A percentile compares a stretch with the other conserved stretches of the same genome.
phyloP scores from a whole-genome alignment of 495 filamentous ascomycete genomes.

The Thermochaetoides thermophila region DNA sequence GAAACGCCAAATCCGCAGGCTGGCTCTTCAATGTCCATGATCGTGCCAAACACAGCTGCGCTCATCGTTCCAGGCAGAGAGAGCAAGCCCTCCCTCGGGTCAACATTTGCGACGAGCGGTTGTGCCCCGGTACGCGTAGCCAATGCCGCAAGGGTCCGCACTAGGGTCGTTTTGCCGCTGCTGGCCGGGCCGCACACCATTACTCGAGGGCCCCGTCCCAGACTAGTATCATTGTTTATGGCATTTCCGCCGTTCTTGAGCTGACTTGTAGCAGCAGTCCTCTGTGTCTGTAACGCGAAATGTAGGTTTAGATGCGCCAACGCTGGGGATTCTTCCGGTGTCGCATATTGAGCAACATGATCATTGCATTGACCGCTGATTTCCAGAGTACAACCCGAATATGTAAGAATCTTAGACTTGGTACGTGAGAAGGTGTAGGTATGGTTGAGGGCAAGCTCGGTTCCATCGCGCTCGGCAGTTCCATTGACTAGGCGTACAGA shows the following conservation, averaged over 20 bases:
- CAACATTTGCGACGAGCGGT: constrained; percentile 73
- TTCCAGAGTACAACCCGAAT: constrained; percentile 76
- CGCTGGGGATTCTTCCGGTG: constrained; percentile 83
- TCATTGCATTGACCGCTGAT: constrained; percentile 34
- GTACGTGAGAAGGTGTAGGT: constrained; percentile 70
- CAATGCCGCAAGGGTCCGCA: constrained; percentile 69
- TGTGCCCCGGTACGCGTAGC: constrained; percentile 61
- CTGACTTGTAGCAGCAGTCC: constrained; percentile 31
- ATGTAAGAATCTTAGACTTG: constrained; percentile 81
- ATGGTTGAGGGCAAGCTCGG: constrained; percentile 71
- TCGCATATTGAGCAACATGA: constrained; percentile 35
- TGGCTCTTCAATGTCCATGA: constrained; percentile 54
- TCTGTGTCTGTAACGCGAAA: constrained; percentile 58
- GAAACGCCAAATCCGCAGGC: constrained; percentile 85
- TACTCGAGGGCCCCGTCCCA: constrained; percentile 60
- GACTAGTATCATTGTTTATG: no score
- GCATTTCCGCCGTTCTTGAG: neutral
- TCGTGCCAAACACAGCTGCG: constrained; percentile 64
- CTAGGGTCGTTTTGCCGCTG: constrained; percentile 72
- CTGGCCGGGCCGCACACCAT: constrained; percentile 70
- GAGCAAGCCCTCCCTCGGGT: constrained; percentile 75
- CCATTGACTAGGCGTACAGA: constrained; percentile 49
- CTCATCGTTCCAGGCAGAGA: constrained; percentile 74
- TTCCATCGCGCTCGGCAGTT: constrained; percentile 89
- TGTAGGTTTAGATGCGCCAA: constrained; percentile 73